These are phyloP conservation scores for Daedalea quercina DNA, from an alignment of 768 basidiomycete species.

Conservation along the genomic window DNA sequence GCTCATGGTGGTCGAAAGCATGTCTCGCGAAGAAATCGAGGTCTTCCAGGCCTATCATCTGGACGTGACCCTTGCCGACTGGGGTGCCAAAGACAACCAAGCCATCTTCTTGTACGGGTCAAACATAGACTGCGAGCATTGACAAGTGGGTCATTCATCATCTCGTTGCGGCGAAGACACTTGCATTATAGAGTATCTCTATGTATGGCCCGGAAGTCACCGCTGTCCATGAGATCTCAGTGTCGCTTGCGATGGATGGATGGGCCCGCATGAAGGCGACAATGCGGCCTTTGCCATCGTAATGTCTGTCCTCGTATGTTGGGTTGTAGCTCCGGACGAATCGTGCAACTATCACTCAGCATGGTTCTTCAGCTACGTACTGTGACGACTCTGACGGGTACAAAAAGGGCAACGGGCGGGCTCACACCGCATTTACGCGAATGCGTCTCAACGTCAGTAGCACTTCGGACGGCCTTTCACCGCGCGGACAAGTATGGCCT, in stretches of 20 bases:
- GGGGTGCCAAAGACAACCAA: constrained; percentile 23
- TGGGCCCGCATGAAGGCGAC: constrained; percentile 31
- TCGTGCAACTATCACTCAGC: too few relatives aligned
- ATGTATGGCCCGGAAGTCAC: constrained; percentile 25
- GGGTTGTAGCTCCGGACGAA: constrained; percentile 19
- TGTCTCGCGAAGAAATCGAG: constrained; percentile 25
- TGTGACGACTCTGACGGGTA: too few relatives aligned
- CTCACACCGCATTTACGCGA: too few relatives aligned
- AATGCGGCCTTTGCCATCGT: constrained; percentile 35
- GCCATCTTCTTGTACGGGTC: constrained; percentile 20
- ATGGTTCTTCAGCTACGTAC: too few relatives aligned
- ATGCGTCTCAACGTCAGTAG: too few relatives aligned
- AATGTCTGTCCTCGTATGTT: constrained; percentile 30
- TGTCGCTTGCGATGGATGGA: constrained; percentile 25
- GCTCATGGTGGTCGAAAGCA: constrained; percentile 23
- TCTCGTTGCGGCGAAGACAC: neutral
- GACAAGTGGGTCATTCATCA: neutral
- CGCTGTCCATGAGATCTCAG: constrained; percentile 30
- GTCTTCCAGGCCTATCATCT: constrained; percentile 25
- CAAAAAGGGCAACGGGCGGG: too few relatives aligned
- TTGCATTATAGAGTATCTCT: constrained; percentile 11
- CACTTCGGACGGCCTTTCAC: too few relatives aligned
- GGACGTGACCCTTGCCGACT: constrained; percentile 22
- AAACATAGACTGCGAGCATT: constrained; percentile 5
- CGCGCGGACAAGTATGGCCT: too few relatives aligned